Evolutionary conservation across 345 rosid species (phyloP), one percentile per base, ranked within the genome.

Genomic region (Eucalyptus coolabah): DNA sequence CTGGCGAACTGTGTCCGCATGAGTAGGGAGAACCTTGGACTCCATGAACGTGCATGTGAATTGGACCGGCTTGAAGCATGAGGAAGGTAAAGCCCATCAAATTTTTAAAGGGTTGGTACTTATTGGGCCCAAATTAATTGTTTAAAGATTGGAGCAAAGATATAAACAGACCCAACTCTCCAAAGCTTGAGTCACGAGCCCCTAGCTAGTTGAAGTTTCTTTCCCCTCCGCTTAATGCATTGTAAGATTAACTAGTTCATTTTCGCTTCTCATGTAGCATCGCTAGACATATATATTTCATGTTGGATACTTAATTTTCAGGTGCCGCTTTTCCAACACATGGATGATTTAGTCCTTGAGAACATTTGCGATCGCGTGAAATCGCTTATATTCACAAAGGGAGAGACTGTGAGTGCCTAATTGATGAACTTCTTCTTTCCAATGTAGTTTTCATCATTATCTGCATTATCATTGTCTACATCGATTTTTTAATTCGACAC

Each of bases 241-340:
- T 65, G 77, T 65, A n/a, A 65, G 40, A n/a, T 32, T n/a, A n/a
- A 77, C 85, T 40, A 40, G 47, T 40, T 77, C 30, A 40, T 77
- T 77, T 77, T 77, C 85, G 28, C 30, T 77, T 77, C 15, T 12
- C 47, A 21, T 12, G 85, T 40, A 77, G 47, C 85, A 21, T 77
- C 30, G 40, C 47, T 21, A 21, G 47, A 21, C 47, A 21, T 21
- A 77, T 72, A 34, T 77, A 40, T 77, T 77, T 77, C 47, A 19
- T 23, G 85, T 11, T 23, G 85, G 24, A 40, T 23, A 13, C 85
- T 77, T 49, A n/a, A 63, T 59, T 87, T 89, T 81, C 92, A 97
- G 99, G 99, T 97, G 53, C 99, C 99, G 1, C 91, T 98, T 86
- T 98, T 98, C 63, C 99, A 98, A 49, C 98, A 98, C 87, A 96